Evolutionary conservation across 306 rosid species (phyloP).

Genomic region (Casuarina cunninghamiana): DNA sequence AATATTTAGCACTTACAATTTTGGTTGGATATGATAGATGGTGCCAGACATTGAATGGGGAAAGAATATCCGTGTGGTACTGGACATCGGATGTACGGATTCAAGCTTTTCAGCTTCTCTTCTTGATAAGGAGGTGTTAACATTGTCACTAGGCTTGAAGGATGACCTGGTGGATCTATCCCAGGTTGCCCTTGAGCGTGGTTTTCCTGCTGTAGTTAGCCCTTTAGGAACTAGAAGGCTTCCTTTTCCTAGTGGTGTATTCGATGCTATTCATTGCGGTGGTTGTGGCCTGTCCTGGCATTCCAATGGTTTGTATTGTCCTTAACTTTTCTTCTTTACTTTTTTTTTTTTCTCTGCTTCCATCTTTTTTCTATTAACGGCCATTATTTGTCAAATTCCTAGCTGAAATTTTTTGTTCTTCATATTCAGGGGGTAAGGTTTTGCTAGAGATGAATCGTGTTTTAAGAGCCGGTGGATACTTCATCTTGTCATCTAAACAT

Average conservation of each 20-base stretch:
- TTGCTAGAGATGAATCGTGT: conserved; percentile 91
- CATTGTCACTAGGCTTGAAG: conserved; percentile 87
- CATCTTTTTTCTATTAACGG: conserved; percentile 3
- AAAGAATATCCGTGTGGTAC: conserved; percentile 77
- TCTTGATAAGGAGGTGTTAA: conserved; percentile 74
- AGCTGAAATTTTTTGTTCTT: conserved; percentile 13
- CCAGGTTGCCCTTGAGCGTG: conserved; percentile 90
- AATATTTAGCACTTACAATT: conserved; percentile 25
- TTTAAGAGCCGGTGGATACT: conserved; percentile 87
- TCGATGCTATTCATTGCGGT: conserved; percentile 86
- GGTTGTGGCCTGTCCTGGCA: conserved; percentile 81
- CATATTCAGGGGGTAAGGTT: conserved; percentile 73
- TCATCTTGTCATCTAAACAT: conserved; percentile 76
- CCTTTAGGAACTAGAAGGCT: conserved; percentile 73
- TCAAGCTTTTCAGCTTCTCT: conserved; percentile 72
- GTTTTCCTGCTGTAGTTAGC: conserved; percentile 75
- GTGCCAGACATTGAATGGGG: conserved; percentile 99
- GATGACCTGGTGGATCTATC: conserved; percentile 84
- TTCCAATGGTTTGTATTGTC: conserved; percentile 61
- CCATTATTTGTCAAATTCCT: conserved; percentile 8
- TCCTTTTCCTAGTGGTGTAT: conserved; percentile 85
- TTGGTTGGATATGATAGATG: conserved; percentile 59
- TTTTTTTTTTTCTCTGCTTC: not conserved
- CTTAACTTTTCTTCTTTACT: not conserved
- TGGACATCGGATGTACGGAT: conserved; percentile 80